These are phyloP conservation scores for Podaxis sp. DNA, from an alignment of 768 basidiomycete genomes.

Conservation along the genomic window DNA sequence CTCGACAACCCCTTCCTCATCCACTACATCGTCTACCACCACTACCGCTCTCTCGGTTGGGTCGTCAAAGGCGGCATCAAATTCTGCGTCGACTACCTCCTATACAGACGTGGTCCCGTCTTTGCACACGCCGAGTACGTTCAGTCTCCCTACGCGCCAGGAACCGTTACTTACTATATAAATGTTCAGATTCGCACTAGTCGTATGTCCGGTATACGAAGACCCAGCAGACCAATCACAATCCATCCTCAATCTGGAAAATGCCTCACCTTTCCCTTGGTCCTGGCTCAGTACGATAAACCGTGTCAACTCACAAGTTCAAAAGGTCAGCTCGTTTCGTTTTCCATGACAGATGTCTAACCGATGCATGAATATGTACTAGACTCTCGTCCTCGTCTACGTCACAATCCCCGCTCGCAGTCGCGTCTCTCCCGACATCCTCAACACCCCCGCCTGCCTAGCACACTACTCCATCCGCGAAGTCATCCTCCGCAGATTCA, in stretches of 20 bases:
- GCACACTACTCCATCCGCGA: conserved; percentile 80
- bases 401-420: conserved; percentile 87
- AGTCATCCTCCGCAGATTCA: conserved; percentile 80
- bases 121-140: conserved; percentile 95
- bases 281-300: conserved; percentile 97
- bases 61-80: conserved; percentile 95
- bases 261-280: conserved; percentile 80
- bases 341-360: background rate
- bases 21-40: conserved; percentile 89
- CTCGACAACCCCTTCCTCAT: conserved; percentile 94
- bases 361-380: background rate
- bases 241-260: conserved; percentile 65
- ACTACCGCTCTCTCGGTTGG: conserved; percentile 96
- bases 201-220: conserved; percentile 91
- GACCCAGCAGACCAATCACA: conserved; percentile 67
- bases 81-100: conserved; percentile 92
- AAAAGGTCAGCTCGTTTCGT: conserved; percentile 66
- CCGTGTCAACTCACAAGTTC: conserved; percentile 93
- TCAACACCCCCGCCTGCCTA: conserved; percentile 74
- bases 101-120: conserved; percentile 94
- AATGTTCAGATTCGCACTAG: conserved; percentile 73
- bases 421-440: conserved; percentile 46
- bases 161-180: background rate
- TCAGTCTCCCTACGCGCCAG: background rate
- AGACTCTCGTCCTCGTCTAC: conserved; percentile 91